Base-by-base conservation (phyloP, 108 stramenopile species). In the Mayamaea pseudoterrestris region DNA sequence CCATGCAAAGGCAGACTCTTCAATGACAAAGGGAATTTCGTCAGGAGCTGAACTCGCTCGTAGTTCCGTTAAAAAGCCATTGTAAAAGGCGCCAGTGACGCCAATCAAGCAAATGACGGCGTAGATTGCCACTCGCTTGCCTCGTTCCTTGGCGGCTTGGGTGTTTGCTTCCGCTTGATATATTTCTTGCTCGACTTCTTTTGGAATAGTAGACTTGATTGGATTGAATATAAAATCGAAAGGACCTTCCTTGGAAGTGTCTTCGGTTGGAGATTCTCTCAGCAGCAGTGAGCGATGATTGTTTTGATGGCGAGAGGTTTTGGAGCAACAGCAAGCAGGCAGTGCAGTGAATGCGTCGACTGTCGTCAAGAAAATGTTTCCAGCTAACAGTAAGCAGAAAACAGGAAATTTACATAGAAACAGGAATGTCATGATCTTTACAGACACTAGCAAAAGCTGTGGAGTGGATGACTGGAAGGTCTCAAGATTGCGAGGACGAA, bases 91-190 rank as follows among this genome's bases (percentile, higher is more conserved):
- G 6, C 66, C 20, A 1, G 41, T 1, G 26, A 75, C 34, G 34
- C 72, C 72, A 21, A 37, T 8, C 48, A 73, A 31, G 7, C 69
- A 69, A 13, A 78, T 21, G 16, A 46, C 9, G 5, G 58, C 47
- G 57, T 85, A 86, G 0, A 56, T 13, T 0, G 68, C 55, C 13
- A 91, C 63, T 23, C 89, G 89, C 12, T 47, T 49, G 12, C 52
- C 61, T 14, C 89, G 81, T 28, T 65, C 69, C 49, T 76, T 60
- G 11, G 79, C 81, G 6, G 89, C 77, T 12, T 65, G 61, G 0
- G 83, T 91, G 22, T 80, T 78, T 35, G 78, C 75, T 65, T 91
- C 89, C 24, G 89, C 89, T 12, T 27, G 22, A 30, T 71, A 80
- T 28, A 90, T 82, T 58, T 87, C 85, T 17, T 67, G 55, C 23